Evolutionary conservation across 768 basidiomycete species (phyloP).

Genomic region (Pleurotus tuber-regium): DNA sequence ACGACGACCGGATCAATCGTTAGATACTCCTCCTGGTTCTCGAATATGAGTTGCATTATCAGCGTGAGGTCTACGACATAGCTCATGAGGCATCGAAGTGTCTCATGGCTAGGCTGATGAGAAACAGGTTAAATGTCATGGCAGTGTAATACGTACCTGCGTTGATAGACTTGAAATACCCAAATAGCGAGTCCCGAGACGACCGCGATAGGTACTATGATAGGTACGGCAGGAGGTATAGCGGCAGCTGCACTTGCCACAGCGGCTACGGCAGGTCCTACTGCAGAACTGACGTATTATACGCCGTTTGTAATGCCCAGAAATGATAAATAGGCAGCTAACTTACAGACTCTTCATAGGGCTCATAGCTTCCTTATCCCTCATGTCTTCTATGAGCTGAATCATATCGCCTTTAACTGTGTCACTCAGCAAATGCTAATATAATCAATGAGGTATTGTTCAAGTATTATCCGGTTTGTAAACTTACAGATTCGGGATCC

Average conservation of each 20-base stretch:
- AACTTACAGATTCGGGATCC: slow-evolving; percentile 19
- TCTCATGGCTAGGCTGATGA: neutral
- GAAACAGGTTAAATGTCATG: too few species aligned
- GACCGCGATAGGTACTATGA: slow-evolving; percentile 19
- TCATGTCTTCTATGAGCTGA: slow-evolving; percentile 11
- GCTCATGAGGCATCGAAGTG: slow-evolving; percentile 6
- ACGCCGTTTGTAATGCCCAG: neutral
- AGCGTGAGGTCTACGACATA: slow-evolving; percentile 1
- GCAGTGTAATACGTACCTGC: slow-evolving; percentile 3
- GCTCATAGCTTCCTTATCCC: neutral
- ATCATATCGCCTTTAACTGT: slow-evolving; percentile 19
- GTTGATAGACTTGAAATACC: slow-evolving; percentile 19
- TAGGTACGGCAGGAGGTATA: slow-evolving; percentile 18
- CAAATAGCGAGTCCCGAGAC: slow-evolving; percentile 17
- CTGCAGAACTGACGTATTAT: neutral
- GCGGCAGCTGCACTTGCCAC: slow-evolving; percentile 6
- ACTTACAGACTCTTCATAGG: slow-evolving; percentile 7
- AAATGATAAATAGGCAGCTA: neutral
- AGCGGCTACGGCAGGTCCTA: slow-evolving; percentile 5
- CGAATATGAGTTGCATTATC: slow-evolving; percentile 2
- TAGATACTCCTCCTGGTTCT: neutral
- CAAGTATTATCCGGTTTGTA: neutral
- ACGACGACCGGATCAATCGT: neutral
- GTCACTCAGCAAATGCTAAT: slow-evolving; percentile 15
- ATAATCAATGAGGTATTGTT: neutral